Evolutionary conservation across 2,329 filamentous ascomycete genomes (phyloP), one percentile per base, ranked within the genome.

Genomic region (Cladosporium sp.): DNA sequence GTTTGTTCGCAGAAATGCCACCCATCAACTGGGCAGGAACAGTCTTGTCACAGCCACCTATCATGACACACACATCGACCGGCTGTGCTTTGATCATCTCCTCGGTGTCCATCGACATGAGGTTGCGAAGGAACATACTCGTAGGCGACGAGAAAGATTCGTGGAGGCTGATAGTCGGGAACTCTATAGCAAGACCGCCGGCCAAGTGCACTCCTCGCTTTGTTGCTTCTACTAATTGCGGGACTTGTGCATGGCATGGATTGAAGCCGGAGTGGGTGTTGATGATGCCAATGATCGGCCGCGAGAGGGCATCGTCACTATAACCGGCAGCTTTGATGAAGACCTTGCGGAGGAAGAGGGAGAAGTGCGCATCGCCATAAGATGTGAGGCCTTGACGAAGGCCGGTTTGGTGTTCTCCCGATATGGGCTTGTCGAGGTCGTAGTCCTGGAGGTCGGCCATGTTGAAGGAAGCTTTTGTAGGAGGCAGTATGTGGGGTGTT

Each of bases 31-130:
- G 22, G 22, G 22, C 22, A 5, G 22, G 22, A 5, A 9, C 9
- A 0, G 84, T 88, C 67, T 88, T 88, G 61, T 88, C 85, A 57
- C 22, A 27, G 22, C 22, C 84, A 41, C 84, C 84, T 56, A 88
- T 83, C 55, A 85, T 72, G 9, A 49, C 46, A 6, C 41, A 38
- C 86, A 82, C 80, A 66, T 89, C 85, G 11, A 85, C 74, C 0
- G 85, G 85, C 65, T 88, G 85, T 0, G 84, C 84, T 38, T 73
- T 72, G 45, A 88, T 81, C 85, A 88, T 88, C 69, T 88, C 85
- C 64, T 88, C 85, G 0, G 85, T 88, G 61, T 88, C 85, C 82
- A 88, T 86, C 57, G 81, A 84, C 85, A 89, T 88, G 49, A 88
- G 61, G 56, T 88, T 88, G 29, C 85, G 68, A 41, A 88, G 61